phyloP scores from a whole-genome alignment of 768 basidiomycete species.

The Russula abietina region DNA sequence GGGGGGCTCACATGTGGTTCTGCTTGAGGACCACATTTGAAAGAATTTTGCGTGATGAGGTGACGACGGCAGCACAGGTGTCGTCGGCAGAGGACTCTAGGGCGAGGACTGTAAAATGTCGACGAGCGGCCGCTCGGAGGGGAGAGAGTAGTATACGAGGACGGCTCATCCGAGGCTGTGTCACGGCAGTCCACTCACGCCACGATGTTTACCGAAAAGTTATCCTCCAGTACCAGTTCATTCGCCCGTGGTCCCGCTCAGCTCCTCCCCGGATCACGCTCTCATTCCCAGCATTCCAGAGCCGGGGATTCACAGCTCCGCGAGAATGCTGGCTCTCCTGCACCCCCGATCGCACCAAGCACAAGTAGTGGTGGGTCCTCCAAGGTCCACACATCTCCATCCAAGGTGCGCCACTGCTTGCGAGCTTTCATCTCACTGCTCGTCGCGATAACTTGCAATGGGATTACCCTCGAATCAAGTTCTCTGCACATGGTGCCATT shows the following conservation, averaged over 20 bases:
- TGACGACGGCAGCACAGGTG: conserved; percentile 84
- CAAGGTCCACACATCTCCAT: conserved; percentile 29
- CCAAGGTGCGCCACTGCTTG: conserved; percentile 8
- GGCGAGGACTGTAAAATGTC: conserved; percentile 57
- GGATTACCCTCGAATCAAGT: not conserved
- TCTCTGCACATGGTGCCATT: not conserved
- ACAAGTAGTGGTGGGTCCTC: conserved; percentile 26
- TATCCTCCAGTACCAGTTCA: conserved; percentile 24
- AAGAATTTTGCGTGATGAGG: conserved; percentile 59
- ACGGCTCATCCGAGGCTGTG: not conserved
- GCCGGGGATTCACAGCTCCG: conserved; percentile 24
- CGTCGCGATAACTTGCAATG: not conserved
- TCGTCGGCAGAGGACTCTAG: conserved; percentile 92
- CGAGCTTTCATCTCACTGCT: not conserved
- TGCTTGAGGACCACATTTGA: conserved; percentile 88
- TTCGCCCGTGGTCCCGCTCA: conserved; percentile 22
- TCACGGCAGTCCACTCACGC: not conserved
- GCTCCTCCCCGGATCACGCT: conserved; percentile 21
- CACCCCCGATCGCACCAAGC: conserved; percentile 26
- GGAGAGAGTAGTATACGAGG: not conserved
- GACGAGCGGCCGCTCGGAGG: not conserved
- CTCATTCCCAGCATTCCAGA: conserved; percentile 27
- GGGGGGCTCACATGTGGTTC: conserved; percentile 45
- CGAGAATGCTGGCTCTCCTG: conserved; percentile 27
- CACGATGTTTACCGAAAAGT: conserved; percentile 27